Conservation (phyloP, 1,284 basidiomycete species). For the Cerioporus squamosus region DNA sequence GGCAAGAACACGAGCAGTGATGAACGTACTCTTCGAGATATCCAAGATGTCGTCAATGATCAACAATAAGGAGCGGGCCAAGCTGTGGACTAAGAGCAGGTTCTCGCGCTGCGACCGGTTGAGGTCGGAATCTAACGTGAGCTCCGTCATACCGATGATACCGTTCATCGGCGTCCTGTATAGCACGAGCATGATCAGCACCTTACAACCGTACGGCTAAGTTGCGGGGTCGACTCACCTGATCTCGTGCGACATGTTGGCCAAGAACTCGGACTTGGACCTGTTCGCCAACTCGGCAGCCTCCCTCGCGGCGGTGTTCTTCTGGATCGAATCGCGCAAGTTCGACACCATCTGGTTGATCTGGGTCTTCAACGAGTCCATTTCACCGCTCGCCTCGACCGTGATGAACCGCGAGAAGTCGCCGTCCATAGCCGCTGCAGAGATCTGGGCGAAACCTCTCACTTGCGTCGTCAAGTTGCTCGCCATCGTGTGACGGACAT, state of each 20-base stretch:
- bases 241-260: constrained; percentile 98
- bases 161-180: constrained; percentile 96
- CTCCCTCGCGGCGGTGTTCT: constrained; percentile 97
- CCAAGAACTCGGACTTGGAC: constrained; percentile 97
- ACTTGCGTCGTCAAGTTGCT: constrained; percentile 98
- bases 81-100: constrained; percentile 92
- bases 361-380: constrained; percentile 99
- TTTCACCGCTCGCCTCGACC: constrained; percentile 97
- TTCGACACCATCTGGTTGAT: constrained; percentile 99
- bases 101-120: constrained; percentile 93
- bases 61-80: constrained; percentile 91
- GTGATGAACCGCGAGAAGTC: constrained; percentile 99
- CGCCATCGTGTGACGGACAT: constrained; percentile 95
- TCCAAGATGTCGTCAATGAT: constrained; percentile 99
- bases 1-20: too few relatives aligned
- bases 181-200: neutral
- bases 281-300: constrained; percentile 97
- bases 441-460: constrained; percentile 98
- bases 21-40: constrained; percentile 91
- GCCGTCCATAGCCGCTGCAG: constrained; percentile 97
- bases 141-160: constrained; percentile 99
- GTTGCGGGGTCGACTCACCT: constrained; percentile 52
- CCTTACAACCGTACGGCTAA: neutral
- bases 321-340: constrained; percentile 96
- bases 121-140: constrained; percentile 93